Base-by-base conservation (phyloP, 2,329 filamentous ascomycete species). In the Basipetospora chlamydospora region DNA sequence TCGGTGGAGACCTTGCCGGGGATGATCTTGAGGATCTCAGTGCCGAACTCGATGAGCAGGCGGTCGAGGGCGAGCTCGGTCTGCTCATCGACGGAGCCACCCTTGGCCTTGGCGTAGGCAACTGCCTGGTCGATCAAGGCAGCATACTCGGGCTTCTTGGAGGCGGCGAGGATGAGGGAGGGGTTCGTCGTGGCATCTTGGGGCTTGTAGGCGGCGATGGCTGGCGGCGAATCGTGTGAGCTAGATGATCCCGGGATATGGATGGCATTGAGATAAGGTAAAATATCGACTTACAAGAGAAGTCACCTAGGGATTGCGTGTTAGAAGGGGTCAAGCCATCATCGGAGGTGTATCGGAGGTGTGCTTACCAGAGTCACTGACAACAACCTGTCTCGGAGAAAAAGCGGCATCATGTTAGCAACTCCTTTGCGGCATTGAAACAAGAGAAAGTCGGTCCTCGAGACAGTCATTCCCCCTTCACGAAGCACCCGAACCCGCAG, bases 141-240 rank as follows among this genome's bases (percentile, higher is more conserved):
- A 55, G 83, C 85, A 63, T 96, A 96, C 64, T 95, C 87, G 59
- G 83, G 57, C 77, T 96, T 96, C 76, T 98, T 96, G 58, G 90
- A 87, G 46, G 90, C 90, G 49, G 87, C 88, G 58, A 98, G 81
- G 64, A 98, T 96, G 60, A 98, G 74, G 45, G 90, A 96, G 42
- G 90, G 90, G 78, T 98, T 98, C 70, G 90, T 98, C 61, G 90
- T 98, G 57, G 90, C 90, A 83, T 98, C 90, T 73, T 98, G 87
- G 47, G 90, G 90, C 78, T 94, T 93, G 79, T 98, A 98, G 73
- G 96, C 95, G 71, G 73, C 87, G 62, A 98, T 98, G 63, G 87
- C 87, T 77, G 66, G 60, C 48, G 63, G 61, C 32, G 37, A 26
- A 21, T 22, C 4, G 29, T 35, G 42, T 31, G 16, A 33, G 17